Evolutionary conservation across 2,329 filamentous ascomycete species (phyloP).

Genomic region (Microcyclosporella mali): DNA sequence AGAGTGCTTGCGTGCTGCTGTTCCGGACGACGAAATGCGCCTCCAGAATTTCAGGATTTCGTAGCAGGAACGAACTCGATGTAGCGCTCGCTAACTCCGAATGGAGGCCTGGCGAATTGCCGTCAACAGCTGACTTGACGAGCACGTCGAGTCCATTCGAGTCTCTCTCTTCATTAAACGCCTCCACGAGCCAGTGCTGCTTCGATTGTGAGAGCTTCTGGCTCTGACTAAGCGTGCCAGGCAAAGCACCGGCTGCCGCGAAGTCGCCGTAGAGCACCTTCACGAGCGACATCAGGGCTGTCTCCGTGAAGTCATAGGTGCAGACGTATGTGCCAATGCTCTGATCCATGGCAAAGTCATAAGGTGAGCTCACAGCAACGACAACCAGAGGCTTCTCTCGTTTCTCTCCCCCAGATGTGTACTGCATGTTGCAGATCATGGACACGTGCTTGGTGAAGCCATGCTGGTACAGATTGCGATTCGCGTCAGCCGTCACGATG

Average conservation of each 20-base stretch:
- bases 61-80: slow-evolving; percentile 70
- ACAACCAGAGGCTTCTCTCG: slow-evolving; percentile 79
- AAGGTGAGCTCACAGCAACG: slow-evolving; percentile 88
- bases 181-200: slow-evolving; percentile 91
- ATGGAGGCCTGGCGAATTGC: slow-evolving; percentile 58
- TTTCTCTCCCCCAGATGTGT: slow-evolving; percentile 63
- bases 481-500: slow-evolving; percentile 87
- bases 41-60: slow-evolving; percentile 65
- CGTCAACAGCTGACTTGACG: slow-evolving; percentile 61
- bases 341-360: slow-evolving; percentile 91
- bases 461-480: slow-evolving; percentile 86
- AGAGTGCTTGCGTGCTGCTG: slow-evolving; percentile 82
- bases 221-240: slow-evolving; percentile 75
- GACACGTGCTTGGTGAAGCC: slow-evolving; percentile 94
- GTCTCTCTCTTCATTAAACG: slow-evolving; percentile 76
- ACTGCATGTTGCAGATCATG: slow-evolving; percentile 85
- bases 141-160: slow-evolving; percentile 66
- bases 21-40: slow-evolving; percentile 89
- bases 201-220: slow-evolving; percentile 83
- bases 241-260: slow-evolving; percentile 49
- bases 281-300: slow-evolving; percentile 76
- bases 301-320: slow-evolving; percentile 94
- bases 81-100: slow-evolving; percentile 64
- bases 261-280: slow-evolving; percentile 76
- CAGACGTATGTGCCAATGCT: slow-evolving; percentile 88